A percentile compares a stretch with the other conserved stretches of the same genome.
These are phyloP conservation scores for Cephalotrichum gorgonifer DNA, from an alignment of 2,329 filamentous ascomycete genomes.

Conservation along the genomic window DNA sequence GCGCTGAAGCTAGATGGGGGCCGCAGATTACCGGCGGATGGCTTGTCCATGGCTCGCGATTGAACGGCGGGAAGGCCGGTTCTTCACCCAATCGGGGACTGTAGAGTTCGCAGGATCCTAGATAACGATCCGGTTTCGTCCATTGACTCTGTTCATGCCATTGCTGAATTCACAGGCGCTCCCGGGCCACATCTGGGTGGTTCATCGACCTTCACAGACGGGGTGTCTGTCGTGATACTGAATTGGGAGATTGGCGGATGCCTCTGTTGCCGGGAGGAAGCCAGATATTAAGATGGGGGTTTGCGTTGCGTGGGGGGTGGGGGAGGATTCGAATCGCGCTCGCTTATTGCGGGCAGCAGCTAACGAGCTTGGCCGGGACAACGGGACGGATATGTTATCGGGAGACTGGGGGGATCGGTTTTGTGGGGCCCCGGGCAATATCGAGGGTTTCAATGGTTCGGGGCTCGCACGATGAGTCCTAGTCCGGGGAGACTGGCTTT, in stretches of 20 bases:
- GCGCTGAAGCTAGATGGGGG: slow-evolving; percentile 19
- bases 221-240: not conserved
- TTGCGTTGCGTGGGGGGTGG: not conserved
- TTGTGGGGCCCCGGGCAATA: not conserved
- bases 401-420: not conserved
- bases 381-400: not conserved
- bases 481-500: not conserved
- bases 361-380: not conserved
- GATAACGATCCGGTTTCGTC: slow-evolving; percentile 14
- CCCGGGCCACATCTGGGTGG: slow-evolving; percentile 19
- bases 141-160: slow-evolving; percentile 38
- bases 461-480: not conserved
- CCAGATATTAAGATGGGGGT: not conserved
- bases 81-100: slow-evolving; percentile 2
- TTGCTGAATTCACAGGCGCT: slow-evolving; percentile 27
- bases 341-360: not conserved
- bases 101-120: slow-evolving; percentile 1
- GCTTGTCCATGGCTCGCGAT: slow-evolving; percentile 19
- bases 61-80: not conserved
- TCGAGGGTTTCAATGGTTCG: not conserved
- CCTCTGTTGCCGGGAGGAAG: not conserved
- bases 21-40: slow-evolving; percentile 22
- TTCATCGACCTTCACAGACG: not conserved
- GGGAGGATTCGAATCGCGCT: not conserved
- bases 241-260: slow-evolving; percentile 1